Base-by-base conservation (phyloP, 768 basidiomycete genomes). In the Phanerodontia chrysosporium region DNA sequence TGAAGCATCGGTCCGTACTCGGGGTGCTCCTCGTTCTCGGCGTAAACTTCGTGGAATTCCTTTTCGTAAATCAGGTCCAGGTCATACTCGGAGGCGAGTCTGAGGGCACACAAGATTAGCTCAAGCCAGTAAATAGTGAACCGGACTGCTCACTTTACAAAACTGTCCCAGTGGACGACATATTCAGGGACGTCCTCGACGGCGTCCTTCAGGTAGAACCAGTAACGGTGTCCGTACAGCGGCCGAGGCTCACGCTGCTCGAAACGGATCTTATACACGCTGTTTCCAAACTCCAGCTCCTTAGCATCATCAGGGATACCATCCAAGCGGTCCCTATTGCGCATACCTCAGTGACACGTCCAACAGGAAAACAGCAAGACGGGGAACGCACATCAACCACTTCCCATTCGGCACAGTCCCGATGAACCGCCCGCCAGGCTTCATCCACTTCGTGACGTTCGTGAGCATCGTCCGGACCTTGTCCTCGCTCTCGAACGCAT, bases 151-250 rank as follows among this genome's bases (percentile, higher is more conserved):
- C 63, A 97, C 95, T 82, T 74, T 29, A 89, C 86, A 70, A 98
- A 98, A 65, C 87, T 87, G 46, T 92, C 87, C 96, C 96, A 99
- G 60, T 84, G 81, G n/a, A 99, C 97, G 51, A 99, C 78, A 68
- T 95, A 99, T 72, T 99, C 97, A 5, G 96, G 95, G 21, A 98
- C 96, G 65, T 98, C 86, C 62, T 95, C 96, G 1, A 99, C 96
- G 3, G 97, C 97, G 67, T 98, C 97, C 68, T 85, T 76, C 25
- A 99, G 83, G 75, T 84, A 97, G 76, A 99, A 99, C 73, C 83
- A 87, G 70, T 99, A 99, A 55, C 90, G 86, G 72, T 98, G 92
- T 2, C 97, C 97, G 70, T 89, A 98, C 16, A 83, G 67, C 32
- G 85, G 81, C 62, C 78, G 75, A 63, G 80, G 75, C 51, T 77